phyloP scores from a whole-genome alignment of 176 grass and related monocot genomes.

The Alopecurus myosuroides region DNA sequence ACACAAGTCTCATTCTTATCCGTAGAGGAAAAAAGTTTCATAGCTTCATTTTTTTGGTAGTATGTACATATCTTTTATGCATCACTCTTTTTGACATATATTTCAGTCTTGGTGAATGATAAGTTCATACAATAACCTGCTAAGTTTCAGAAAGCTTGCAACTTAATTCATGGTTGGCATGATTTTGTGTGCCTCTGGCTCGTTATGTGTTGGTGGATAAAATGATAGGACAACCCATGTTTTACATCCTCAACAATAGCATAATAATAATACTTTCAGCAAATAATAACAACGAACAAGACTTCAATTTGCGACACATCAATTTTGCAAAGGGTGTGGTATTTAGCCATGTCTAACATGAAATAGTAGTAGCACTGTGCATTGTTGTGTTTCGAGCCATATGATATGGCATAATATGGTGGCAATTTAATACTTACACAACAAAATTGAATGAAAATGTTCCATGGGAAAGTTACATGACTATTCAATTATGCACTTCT shows the following conservation, averaged over 20 bases:
- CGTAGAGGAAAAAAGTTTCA: background rate
- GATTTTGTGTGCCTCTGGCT: background rate
- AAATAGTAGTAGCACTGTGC: background rate
- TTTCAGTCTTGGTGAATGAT: background rate
- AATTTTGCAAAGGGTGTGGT: background rate
- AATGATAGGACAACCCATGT: background rate
- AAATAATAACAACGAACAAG: background rate
- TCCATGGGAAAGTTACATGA: background rate
- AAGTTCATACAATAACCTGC: background rate
- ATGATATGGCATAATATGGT: background rate
- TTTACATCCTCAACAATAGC: background rate
- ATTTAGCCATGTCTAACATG: background rate
- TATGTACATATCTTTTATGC: background rate
- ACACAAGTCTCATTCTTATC: background rate
- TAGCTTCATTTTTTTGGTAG: background rate
- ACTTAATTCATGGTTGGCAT: background rate
- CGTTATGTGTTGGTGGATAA: background rate
- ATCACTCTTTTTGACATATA: background rate
- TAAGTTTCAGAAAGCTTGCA: background rate
- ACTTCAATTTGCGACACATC: background rate
- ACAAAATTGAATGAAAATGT: background rate
- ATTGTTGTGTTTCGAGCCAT: background rate
- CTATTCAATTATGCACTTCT: background rate
- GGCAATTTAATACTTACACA: background rate
- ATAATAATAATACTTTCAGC: background rate